phyloP scores from a whole-genome alignment of 2,329 filamentous ascomycete genomes.

The Seiridium cupressi region DNA sequence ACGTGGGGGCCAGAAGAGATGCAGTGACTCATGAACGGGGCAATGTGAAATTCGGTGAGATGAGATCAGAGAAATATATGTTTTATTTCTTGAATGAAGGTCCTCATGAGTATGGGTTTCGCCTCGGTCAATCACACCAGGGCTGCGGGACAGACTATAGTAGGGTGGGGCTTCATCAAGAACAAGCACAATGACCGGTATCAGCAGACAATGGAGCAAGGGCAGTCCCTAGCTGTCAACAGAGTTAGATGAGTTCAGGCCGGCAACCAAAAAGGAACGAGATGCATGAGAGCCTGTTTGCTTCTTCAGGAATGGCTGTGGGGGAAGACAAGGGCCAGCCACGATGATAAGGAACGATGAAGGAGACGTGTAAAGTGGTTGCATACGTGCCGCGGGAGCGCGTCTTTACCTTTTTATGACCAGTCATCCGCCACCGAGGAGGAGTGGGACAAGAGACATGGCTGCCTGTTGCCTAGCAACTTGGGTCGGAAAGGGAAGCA shows the following conservation, averaged over 20 bases:
- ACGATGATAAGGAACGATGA: conserved; percentile 7
- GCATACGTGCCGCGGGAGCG: conserved; percentile 26
- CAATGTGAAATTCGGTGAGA: conserved; percentile 40
- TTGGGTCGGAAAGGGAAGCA: conserved; percentile 18
- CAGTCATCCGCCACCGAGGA: conserved; percentile 11
- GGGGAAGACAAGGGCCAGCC: conserved; percentile 5
- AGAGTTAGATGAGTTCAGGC: neutral
- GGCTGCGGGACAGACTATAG: conserved; percentile 20
- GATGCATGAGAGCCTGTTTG: conserved; percentile 9
- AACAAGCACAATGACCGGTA: conserved; percentile 15
- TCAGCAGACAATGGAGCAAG: conserved; percentile 17
- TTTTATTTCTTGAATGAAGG: conserved; percentile 22
- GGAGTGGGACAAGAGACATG: conserved; percentile 22
- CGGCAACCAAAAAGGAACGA: conserved; percentile 4
- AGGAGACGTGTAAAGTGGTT: conserved; percentile 29
- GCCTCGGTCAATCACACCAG: conserved; percentile 28
- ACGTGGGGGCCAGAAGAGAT: conserved; percentile 26
- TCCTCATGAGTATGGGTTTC: conserved; percentile 18
- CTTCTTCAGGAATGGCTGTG: neutral
- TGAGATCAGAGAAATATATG: conserved; percentile 38
- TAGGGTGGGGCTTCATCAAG: conserved; percentile 19
- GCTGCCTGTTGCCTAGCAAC: conserved; percentile 33
- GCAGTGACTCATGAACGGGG: conserved; percentile 36
- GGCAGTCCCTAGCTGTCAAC: conserved; percentile 13
- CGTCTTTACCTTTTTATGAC: conserved; percentile 17